Conservation (phyloP, 1,284 basidiomycete genomes). For the Marasmius sp. region DNA sequence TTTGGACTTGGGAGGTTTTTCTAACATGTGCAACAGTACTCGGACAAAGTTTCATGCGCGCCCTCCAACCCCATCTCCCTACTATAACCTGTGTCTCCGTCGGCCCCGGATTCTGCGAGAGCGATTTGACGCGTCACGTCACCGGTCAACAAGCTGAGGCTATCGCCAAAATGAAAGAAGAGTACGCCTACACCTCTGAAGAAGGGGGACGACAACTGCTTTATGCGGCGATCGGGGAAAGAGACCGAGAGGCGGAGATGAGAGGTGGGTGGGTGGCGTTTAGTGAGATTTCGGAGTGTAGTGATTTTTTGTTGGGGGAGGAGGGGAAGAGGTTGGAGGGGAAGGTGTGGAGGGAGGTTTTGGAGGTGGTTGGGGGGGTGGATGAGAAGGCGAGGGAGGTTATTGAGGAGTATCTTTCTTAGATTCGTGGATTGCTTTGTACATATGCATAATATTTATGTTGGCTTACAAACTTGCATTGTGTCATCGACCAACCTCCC, state of each 20-base stretch:
- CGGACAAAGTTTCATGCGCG: constrained; percentile 41
- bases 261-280: constrained; percentile 17
- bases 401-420: neutral
- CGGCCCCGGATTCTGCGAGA: constrained; percentile 49
- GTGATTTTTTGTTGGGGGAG: constrained; percentile 27
- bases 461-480: no score
- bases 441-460: no score
- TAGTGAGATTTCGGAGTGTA: constrained; percentile 13
- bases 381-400: neutral
- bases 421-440: no score
- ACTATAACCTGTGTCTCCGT: constrained; percentile 37
- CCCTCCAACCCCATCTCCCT: constrained; percentile 34
- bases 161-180: no score
- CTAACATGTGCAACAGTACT: constrained; percentile 33
- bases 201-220: constrained; percentile 42
- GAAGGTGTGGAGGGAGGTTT: constrained; percentile 38
- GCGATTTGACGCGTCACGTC: constrained; percentile 27
- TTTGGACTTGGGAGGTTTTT: no score
- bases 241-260: constrained; percentile 17
- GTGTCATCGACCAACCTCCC: no score
- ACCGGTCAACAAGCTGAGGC: no score
- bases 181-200: constrained; percentile 35
- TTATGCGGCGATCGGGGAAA: constrained; percentile 35
- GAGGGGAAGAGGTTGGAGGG: constrained; percentile 41
- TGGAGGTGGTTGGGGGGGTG: neutral